phyloP scores from a whole-genome alignment of 2,329 filamentous ascomycete genomes.

The Trichoderma breve region DNA sequence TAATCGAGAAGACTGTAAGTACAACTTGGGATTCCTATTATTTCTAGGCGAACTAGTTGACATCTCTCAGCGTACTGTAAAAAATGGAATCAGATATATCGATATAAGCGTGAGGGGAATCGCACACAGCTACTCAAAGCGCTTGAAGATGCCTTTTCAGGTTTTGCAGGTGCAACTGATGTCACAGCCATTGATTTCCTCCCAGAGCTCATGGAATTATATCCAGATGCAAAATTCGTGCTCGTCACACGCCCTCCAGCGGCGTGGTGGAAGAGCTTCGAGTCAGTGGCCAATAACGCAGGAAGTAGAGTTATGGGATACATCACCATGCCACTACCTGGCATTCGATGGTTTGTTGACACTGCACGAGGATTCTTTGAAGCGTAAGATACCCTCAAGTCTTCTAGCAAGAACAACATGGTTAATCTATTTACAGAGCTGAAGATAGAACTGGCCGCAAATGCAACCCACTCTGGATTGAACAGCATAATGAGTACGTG shows the following conservation, averaged over 20 bases:
- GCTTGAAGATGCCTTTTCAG: not conserved
- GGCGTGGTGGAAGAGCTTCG: not conserved
- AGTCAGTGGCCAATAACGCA: not conserved
- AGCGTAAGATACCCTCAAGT: not conserved
- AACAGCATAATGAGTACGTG: constrained; percentile 20
- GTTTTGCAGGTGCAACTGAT: not conserved
- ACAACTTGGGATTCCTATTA: not conserved
- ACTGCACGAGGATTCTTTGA: not conserved
- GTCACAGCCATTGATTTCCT: not conserved
- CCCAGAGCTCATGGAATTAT: not conserved
- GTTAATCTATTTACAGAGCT: not conserved
- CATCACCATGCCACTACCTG: not conserved
- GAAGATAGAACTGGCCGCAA: not conserved
- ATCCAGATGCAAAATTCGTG: not conserved
- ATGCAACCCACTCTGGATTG: not conserved
- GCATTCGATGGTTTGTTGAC: not conserved
- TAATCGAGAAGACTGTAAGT: not conserved
- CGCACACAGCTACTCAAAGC: not conserved
- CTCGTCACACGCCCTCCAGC: not conserved
- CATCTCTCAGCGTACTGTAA: not conserved
- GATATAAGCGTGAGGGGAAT: not conserved
- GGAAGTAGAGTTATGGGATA: not conserved
- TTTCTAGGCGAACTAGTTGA: not conserved
- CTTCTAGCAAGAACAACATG: not conserved
- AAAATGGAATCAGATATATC: constrained; percentile 5